Evolutionary conservation across 148 eudicot species (phyloP).

Genomic region (Vaccinium corymbosum): DNA sequence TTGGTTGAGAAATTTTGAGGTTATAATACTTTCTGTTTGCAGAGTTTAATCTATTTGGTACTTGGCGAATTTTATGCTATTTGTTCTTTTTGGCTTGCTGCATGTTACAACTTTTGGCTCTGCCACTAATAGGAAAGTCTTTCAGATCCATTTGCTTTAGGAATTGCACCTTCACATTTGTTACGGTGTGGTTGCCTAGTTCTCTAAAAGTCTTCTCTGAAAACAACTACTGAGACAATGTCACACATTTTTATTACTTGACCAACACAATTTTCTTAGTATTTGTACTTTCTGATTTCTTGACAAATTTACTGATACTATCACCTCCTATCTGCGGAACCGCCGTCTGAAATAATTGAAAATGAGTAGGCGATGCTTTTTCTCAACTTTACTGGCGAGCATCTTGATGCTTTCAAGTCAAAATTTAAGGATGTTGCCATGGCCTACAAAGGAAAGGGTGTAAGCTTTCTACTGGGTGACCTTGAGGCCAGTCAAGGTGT

Average conservation of each 20-base stretch:
- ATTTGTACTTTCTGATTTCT: not conserved
- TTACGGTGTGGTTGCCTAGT: not conserved
- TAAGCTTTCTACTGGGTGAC: slow-evolving; percentile 76
- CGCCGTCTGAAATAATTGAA: not conserved
- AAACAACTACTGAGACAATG: not conserved
- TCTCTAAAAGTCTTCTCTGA: not conserved
- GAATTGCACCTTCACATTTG: not conserved
- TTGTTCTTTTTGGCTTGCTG: not conserved
- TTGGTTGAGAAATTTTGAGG: not conserved
- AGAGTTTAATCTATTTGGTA: not conserved
- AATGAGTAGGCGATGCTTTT: slow-evolving; percentile 71
- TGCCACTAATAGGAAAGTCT: not conserved
- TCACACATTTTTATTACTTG: not conserved
- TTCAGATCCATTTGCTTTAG: not conserved
- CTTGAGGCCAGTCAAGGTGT: slow-evolving; percentile 68
- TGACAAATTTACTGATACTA: not conserved
- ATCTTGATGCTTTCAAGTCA: slow-evolving; percentile 52
- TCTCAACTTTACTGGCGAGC: slow-evolving; percentile 53
- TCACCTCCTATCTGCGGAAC: not conserved
- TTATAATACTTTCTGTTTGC: not conserved
- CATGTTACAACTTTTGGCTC: not conserved
- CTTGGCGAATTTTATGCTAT: not conserved
- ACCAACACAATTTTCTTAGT: not conserved
- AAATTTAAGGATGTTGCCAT: slow-evolving; percentile 60
- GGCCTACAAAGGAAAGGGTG: slow-evolving; percentile 60